Percentiles rank a stretch among this genome's conserved stretches.
Evolutionary conservation across 495 filamentous ascomycete genomes (phyloP).

Genomic region (Trichocladium antarcticum): DNA sequence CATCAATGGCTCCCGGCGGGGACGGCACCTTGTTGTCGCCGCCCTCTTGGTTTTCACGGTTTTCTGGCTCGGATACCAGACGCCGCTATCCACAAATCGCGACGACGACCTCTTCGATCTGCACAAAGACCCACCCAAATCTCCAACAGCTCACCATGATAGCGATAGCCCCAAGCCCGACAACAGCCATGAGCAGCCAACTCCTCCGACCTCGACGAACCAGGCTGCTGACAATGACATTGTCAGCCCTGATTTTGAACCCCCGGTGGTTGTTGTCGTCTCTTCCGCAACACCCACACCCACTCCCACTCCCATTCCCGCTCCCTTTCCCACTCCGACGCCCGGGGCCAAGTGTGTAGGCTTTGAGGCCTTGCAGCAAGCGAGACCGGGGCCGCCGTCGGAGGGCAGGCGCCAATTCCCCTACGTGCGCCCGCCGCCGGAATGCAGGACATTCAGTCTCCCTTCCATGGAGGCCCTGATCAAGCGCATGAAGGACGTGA

Average conservation of each 20-base stretch:
- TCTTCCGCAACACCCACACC: not conserved
- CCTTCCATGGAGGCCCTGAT: conserved; percentile 43
- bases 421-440: conserved; percentile 43
- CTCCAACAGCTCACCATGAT: not conserved
- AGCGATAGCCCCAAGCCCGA: not conserved
- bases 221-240: not conserved
- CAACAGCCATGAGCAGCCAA: not conserved
- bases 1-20: conserved; percentile 10
- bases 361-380: conserved; percentile 16
- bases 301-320: not conserved
- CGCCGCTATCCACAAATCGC: not conserved
- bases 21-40: conserved; percentile 9
- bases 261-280: too few species aligned
- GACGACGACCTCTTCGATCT: not conserved
- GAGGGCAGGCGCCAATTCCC: conserved; percentile 38
- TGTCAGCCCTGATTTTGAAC: too few species aligned
- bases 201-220: not conserved
- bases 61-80: conserved; percentile 13
- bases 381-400: conserved; percentile 29
- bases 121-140: not conserved
- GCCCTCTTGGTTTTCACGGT: conserved; percentile 11
- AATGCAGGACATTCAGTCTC: conserved; percentile 49
- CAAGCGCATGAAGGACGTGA: conserved; percentile 33
- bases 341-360: conserved; percentile 5
- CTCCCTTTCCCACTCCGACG: not conserved